phyloP scores from a whole-genome alignment of 208 protist genomes.

The Acanthamoeba triangularis region DNA sequence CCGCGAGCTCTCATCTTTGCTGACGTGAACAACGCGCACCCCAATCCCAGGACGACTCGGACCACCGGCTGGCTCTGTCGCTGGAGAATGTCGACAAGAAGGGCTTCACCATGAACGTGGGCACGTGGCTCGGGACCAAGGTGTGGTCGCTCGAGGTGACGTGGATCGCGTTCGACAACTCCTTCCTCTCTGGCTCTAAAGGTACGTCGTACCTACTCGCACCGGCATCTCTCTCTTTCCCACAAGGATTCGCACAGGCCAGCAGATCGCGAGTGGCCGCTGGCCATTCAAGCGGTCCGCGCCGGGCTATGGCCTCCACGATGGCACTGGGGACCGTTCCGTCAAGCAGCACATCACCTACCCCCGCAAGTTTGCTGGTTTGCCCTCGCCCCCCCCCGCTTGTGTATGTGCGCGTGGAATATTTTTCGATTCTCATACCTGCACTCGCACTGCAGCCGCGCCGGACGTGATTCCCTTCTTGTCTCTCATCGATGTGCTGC shows the following conservation, averaged over 20 bases:
- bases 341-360: slow-evolving; percentile 55
- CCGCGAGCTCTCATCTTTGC: background rate
- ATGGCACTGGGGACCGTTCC: background rate
- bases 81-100: slow-evolving; percentile 16
- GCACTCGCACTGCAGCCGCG: background rate
- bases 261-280: slow-evolving; percentile 31
- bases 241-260: background rate
- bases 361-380: slow-evolving; percentile 26
- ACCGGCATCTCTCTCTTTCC: background rate
- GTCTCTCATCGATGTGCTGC: slow-evolving; percentile 41
- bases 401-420: background rate
- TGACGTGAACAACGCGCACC: background rate
- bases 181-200: background rate
- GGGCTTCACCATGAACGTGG: slow-evolving; percentile 41
- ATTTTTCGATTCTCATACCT: background rate
- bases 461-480: slow-evolving; percentile 44
- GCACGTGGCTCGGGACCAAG: slow-evolving; percentile 58
- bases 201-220: no score
- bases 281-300: slow-evolving; percentile 38
- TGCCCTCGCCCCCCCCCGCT: background rate
- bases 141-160: slow-evolving; percentile 62
- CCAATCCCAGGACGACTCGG: slow-evolving; percentile 13
- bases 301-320: slow-evolving; percentile 14
- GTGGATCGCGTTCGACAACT: slow-evolving; percentile 73
- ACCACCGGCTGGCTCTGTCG: slow-evolving; percentile 63